Conservation (phyloP, 139 green algal genomes). For the Closterium sp. region DNA sequence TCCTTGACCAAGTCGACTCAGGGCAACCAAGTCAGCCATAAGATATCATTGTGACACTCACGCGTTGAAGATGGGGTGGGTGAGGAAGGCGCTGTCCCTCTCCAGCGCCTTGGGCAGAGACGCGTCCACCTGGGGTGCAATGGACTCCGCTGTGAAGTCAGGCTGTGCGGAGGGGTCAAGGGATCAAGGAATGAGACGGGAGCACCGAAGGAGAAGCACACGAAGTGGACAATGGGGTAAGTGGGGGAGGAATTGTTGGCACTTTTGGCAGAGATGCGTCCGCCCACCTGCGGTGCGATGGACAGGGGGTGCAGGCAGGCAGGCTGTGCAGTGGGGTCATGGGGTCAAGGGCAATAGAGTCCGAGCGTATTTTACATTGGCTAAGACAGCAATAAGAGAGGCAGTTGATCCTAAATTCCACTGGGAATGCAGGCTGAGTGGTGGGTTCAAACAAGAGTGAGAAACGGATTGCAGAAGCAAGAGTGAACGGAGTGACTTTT, state of each 20-base stretch:
- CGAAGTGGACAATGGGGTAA: constrained; percentile 60
- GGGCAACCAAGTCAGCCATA: too few species aligned
- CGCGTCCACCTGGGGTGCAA: constrained; percentile 64
- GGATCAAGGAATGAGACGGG: not conserved
- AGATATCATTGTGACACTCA: constrained; percentile 7
- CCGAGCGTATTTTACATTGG: too few species aligned
- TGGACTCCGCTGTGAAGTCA: constrained; percentile 70
- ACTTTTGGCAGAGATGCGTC: constrained; percentile 39
- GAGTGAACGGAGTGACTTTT: not conserved
- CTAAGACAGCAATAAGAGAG: too few species aligned
- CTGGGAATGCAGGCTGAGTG: constrained; percentile 66
- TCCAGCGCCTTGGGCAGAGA: constrained; percentile 55
- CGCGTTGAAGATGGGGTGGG: constrained; percentile 59
- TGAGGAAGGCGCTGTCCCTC: constrained; percentile 71
- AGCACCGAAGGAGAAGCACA: not conserved
- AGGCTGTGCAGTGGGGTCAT: not conserved
- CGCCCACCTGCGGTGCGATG: constrained; percentile 67
- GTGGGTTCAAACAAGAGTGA: not conserved
- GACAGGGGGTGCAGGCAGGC: not conserved
- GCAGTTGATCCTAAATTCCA: too few species aligned
- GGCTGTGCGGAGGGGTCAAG: constrained; percentile 18
- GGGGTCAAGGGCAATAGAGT: not conserved
- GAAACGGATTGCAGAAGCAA: not conserved
- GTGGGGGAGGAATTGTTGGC: constrained; percentile 71
- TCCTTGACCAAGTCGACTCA: too few species aligned